Evolutionary conservation across 768 basidiomycete species (phyloP).

Genomic region (Mycena alexandri): DNA sequence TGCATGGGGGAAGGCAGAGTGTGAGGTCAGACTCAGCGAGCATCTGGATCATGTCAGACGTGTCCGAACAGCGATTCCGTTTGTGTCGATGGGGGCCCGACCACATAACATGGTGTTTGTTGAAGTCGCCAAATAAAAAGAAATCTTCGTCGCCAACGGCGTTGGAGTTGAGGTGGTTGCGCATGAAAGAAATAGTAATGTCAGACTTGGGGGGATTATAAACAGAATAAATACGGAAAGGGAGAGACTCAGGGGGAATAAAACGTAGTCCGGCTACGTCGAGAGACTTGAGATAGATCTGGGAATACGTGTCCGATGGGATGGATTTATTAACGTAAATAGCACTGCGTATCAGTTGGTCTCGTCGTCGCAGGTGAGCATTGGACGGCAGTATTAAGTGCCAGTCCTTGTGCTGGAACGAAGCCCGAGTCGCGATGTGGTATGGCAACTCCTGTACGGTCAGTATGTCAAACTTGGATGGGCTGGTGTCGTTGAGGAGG

Average conservation of each 20-base stretch:
- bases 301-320: no score
- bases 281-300: no score
- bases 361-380: constrained; percentile 9
- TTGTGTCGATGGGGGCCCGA: neutral
- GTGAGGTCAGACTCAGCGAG: neutral
- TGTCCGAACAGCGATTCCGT: neutral
- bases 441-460: constrained; percentile 7
- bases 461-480: constrained; percentile 6
- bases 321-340: constrained; percentile 18
- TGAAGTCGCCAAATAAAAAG: constrained; percentile 1
- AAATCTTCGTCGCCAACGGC: no score
- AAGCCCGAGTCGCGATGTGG: neutral
- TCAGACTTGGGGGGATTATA: no score
- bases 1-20: neutral
- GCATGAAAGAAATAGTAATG: no score
- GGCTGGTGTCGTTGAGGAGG: constrained; percentile 11
- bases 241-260: no score
- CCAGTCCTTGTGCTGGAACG: constrained; percentile 7
- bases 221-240: no score
- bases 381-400: constrained; percentile 3
- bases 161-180: no score
- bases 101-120: constrained; percentile 5
- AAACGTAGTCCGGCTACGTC: no score
- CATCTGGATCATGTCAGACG: neutral
- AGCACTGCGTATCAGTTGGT: constrained; percentile 3